phyloP scores from a whole-genome alignment of 495 filamentous ascomycete species.

The Mytilinidion resinicola region DNA sequence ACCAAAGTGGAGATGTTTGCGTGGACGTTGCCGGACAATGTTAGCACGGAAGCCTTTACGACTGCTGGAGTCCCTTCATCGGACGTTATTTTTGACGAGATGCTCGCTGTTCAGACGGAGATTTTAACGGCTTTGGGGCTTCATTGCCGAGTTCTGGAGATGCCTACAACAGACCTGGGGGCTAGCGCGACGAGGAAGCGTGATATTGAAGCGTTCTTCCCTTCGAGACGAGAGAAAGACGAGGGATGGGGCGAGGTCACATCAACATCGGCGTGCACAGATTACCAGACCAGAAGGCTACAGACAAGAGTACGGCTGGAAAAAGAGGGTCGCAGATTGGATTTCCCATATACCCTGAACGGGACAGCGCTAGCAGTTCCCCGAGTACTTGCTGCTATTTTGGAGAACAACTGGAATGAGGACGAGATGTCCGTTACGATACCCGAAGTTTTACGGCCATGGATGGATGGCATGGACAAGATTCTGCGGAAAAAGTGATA shows the following conservation, averaged over 20 bases:
- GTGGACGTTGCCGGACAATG: constrained; percentile 57
- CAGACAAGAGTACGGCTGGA: constrained; percentile 59
- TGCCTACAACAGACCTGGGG: constrained; percentile 83
- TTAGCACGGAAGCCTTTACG: constrained; percentile 14
- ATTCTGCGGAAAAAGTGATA: constrained; percentile 13
- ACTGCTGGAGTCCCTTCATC: constrained; percentile 10
- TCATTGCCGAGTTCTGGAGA: constrained; percentile 85
- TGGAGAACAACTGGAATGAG: constrained; percentile 90
- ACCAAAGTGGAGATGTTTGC: constrained; percentile 97
- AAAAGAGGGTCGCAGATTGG: constrained; percentile 38
- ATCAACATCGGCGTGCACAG: constrained; percentile 82
- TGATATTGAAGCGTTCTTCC: constrained; percentile 94
- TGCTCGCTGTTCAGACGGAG: constrained; percentile 77
- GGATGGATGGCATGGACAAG: constrained; percentile 26
- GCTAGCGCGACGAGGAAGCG: constrained; percentile 78
- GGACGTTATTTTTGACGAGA: constrained; percentile 61
- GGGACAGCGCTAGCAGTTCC: constrained; percentile 91
- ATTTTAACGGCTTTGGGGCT: constrained; percentile 69
- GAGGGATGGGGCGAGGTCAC: constrained; percentile 93
- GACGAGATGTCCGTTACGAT: constrained; percentile 26
- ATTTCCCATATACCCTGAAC: constrained; percentile 74
- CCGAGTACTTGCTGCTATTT: constrained; percentile 77
- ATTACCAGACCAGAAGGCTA: constrained; percentile 83
- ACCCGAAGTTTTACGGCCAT: constrained; percentile 26
- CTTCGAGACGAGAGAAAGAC: constrained; percentile 63